Percentiles rank a stretch among this genome's conserved stretches.
Evolutionary conservation across 2,329 filamentous ascomycete species (phyloP).

Genomic region (Acarospora socialis): DNA sequence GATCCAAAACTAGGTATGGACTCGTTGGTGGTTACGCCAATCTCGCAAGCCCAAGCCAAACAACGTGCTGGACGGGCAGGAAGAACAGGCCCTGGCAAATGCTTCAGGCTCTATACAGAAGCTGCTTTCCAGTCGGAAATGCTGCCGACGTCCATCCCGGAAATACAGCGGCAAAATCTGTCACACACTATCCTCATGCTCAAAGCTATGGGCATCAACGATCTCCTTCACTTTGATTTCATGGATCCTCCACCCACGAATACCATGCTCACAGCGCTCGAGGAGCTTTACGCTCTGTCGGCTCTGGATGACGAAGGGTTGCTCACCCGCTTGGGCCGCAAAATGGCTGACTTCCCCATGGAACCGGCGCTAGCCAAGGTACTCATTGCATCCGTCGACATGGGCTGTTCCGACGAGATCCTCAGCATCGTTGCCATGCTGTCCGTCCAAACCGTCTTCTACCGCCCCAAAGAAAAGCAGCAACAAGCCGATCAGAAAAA

Average conservation of each 20-base stretch:
- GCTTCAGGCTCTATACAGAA: slow-evolving; percentile 90
- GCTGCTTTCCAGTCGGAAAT: slow-evolving; percentile 92
- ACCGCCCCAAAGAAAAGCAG: slow-evolving; percentile 94
- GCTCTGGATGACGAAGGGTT: slow-evolving; percentile 92
- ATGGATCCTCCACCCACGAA: slow-evolving; percentile 98
- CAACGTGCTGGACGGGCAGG: slow-evolving; percentile 87
- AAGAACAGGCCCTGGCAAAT: slow-evolving; percentile 88
- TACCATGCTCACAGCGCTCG: slow-evolving; percentile 90
- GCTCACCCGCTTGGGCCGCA: slow-evolving; percentile 76
- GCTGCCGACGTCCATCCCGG: slow-evolving; percentile 88
- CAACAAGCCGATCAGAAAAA: slow-evolving; percentile 95
- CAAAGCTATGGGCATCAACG: slow-evolving; percentile 98
- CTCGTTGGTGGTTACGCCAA: slow-evolving; percentile 84
- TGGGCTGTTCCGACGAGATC: slow-evolving; percentile 84
- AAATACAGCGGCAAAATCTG: slow-evolving; percentile 90
- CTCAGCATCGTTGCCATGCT: slow-evolving; percentile 93
- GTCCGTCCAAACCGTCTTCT: slow-evolving; percentile 74
- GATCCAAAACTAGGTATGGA: slow-evolving; percentile 98
- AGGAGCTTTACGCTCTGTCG: slow-evolving; percentile 84
- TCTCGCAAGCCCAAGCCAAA: slow-evolving; percentile 92
- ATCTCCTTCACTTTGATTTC: slow-evolving; percentile 92
- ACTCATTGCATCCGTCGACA: slow-evolving; percentile 73
- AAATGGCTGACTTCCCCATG: slow-evolving; percentile 99
- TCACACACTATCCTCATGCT: slow-evolving; percentile 91
- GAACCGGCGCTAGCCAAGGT: slow-evolving; percentile 84